Evolutionary conservation across 768 basidiomycete species (phyloP).

Genomic region (Lactarius akahatsu): DNA sequence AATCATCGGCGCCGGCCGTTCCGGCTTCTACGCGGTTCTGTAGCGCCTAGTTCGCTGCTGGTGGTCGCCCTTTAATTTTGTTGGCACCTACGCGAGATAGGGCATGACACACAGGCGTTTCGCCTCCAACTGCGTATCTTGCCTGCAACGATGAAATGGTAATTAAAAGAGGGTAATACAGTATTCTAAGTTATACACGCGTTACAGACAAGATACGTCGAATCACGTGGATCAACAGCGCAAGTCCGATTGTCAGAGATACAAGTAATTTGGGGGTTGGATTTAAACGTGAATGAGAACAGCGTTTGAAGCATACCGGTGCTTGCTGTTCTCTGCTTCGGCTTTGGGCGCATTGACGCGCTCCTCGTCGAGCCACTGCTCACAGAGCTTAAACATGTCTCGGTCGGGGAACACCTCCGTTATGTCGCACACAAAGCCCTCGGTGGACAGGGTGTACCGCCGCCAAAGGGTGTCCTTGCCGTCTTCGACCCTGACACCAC

Average conservation of each 20-base stretch:
- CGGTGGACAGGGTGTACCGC: slow-evolving; percentile 55
- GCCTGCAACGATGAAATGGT: too few relatives aligned
- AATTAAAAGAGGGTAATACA: too few relatives aligned
- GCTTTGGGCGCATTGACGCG: too few relatives aligned
- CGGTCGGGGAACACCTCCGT: too few relatives aligned
- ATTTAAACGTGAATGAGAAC: slow-evolving; percentile 12
- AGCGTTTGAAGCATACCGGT: slow-evolving; percentile 21
- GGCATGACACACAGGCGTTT: slow-evolving; percentile 5
- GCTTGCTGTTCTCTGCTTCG: slow-evolving; percentile 27
- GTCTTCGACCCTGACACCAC: slow-evolving; percentile 40
- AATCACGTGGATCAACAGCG: too few relatives aligned
- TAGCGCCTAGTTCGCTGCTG: slow-evolving; percentile 29
- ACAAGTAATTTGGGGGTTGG: too few relatives aligned
- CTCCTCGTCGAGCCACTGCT: too few relatives aligned
- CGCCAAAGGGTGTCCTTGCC: slow-evolving; percentile 44
- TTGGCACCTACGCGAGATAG: not conserved
- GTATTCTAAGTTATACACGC: too few relatives aligned
- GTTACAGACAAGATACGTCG: too few relatives aligned
- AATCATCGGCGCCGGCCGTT: slow-evolving; percentile 19
- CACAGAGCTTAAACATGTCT: too few relatives aligned
- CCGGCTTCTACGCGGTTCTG: slow-evolving; percentile 39
- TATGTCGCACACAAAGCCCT: slow-evolving; percentile 42
- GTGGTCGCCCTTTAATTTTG: not conserved
- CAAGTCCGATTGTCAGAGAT: too few relatives aligned
- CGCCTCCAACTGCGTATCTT: too few relatives aligned